Percentiles rank a stretch among this genome's conserved stretches.
Conservation (phyloP, 495 filamentous ascomycete species). For the Penicillium steckii region DNA sequence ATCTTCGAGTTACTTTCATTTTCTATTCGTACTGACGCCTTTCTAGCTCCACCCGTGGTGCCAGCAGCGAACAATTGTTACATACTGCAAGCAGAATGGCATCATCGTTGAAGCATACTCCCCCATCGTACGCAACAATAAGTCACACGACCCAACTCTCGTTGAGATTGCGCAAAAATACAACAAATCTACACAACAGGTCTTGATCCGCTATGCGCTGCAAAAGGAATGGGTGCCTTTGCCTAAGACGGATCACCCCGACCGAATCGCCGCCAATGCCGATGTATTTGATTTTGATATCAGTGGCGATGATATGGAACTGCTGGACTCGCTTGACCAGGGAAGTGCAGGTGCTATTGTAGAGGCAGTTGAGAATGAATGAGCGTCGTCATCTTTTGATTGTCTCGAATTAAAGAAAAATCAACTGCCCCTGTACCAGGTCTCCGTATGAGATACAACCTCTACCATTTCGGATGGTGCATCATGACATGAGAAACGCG, state of each 20-base stretch:
- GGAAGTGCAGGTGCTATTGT: slow-evolving; percentile 51
- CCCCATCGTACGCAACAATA: slow-evolving; percentile 62
- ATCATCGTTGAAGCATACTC: slow-evolving; percentile 67
- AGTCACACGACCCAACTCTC: slow-evolving; percentile 55
- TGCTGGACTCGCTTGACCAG: slow-evolving; percentile 67
- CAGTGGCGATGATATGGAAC: slow-evolving; percentile 58
- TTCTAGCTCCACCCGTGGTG: slow-evolving; percentile 63
- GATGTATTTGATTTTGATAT: slow-evolving; percentile 67
- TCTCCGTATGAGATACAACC: background rate
- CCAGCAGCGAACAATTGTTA: slow-evolving; percentile 59
- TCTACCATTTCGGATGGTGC: slow-evolving; percentile 42
- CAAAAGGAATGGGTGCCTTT: slow-evolving; percentile 73
- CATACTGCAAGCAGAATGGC: slow-evolving; percentile 59
- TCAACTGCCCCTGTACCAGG: background rate
- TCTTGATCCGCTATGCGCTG: slow-evolving; percentile 54
- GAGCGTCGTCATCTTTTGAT: slow-evolving; percentile 5
- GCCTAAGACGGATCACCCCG: slow-evolving; percentile 67
- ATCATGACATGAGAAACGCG: slow-evolving; percentile 83
- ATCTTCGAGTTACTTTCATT: too few species aligned
- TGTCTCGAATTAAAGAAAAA: background rate
- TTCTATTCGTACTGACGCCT: background rate
- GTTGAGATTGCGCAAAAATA: slow-evolving; percentile 53
- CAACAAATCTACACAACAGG: slow-evolving; percentile 48
- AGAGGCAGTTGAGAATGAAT: slow-evolving; percentile 50
- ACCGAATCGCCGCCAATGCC: slow-evolving; percentile 63